phyloP scores from a whole-genome alignment of 495 filamentous ascomycete species.

The Hypomontagnella monticulosa region DNA sequence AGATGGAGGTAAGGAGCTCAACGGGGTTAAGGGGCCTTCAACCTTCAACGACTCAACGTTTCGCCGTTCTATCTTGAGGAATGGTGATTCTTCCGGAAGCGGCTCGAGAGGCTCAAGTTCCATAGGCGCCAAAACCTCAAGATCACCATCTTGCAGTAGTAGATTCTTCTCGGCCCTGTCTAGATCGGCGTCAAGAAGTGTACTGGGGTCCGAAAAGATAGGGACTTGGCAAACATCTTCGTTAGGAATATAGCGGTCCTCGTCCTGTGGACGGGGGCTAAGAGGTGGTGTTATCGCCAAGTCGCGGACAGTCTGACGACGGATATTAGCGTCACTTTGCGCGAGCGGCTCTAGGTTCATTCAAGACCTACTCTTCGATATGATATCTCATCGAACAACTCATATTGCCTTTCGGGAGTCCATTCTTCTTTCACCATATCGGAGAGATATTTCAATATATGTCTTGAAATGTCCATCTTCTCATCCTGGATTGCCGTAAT shows the following conservation, averaged over 20 bases:
- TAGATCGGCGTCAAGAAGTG: constrained; percentile 58
- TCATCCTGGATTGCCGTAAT: constrained; percentile 47
- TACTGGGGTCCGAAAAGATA: constrained; percentile 59
- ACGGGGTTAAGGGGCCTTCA: constrained; percentile 32
- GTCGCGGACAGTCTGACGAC: constrained; percentile 16
- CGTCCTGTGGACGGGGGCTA: constrained; percentile 56
- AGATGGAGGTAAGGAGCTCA: constrained; percentile 35
- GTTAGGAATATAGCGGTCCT: constrained; percentile 58
- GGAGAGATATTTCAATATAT: constrained; percentile 52
- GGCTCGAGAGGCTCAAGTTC: constrained; percentile 4
- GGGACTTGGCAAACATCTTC: constrained; percentile 61
- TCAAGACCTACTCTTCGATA: constrained; percentile 50
- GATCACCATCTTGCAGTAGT: constrained; percentile 45
- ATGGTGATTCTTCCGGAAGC: constrained; percentile 18
- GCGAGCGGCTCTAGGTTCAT: not conserved
- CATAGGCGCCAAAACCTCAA: not conserved
- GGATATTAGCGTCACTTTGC: not conserved
- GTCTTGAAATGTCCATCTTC: constrained; percentile 55
- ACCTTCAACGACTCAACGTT: constrained; percentile 31
- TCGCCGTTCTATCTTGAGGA: constrained; percentile 14
- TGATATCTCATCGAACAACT: constrained; percentile 44
- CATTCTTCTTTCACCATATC: constrained; percentile 50
- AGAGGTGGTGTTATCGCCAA: constrained; percentile 66
- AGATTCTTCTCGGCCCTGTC: constrained; percentile 56
- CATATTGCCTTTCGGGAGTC: constrained; percentile 47